These are phyloP conservation scores for Strigomonas galati DNA, from an alignment of 208 protist genomes.

Conservation along the genomic window DNA sequence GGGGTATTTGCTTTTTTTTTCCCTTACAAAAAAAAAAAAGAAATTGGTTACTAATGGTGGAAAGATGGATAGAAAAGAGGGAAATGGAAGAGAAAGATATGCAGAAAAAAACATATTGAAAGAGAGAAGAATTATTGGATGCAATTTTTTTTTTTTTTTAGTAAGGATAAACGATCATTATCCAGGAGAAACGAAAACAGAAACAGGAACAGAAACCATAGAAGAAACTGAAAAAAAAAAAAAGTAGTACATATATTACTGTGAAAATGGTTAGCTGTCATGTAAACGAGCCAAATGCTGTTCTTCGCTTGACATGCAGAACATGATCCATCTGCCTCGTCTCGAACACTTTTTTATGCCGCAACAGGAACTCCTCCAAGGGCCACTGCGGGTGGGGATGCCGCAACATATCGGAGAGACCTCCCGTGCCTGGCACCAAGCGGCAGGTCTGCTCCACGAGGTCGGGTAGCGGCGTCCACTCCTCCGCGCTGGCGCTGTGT, in stretches of 20 bases:
- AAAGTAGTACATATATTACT: too few relatives aligned
- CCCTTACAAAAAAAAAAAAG: slow-evolving; percentile 3
- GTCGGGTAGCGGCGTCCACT: slow-evolving; percentile 19
- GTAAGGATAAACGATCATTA: too few relatives aligned
- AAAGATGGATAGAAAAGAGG: background rate
- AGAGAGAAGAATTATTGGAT: background rate
- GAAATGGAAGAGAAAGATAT: slow-evolving; percentile 1
- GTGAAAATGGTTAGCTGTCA: background rate
- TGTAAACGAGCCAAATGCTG: background rate
- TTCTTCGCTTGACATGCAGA: background rate
- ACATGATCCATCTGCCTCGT: background rate
- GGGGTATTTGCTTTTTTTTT: background rate
- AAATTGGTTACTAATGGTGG: background rate
- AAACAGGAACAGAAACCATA: background rate
- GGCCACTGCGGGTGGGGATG: background rate
- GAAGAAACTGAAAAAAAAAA: slow-evolving; percentile 1
- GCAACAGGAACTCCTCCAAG: background rate
- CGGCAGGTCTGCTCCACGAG: slow-evolving; percentile 15
- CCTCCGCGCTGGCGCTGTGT: slow-evolving; percentile 17
- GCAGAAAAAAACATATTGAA: background rate
- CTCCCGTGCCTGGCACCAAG: background rate
- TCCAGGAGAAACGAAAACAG: too few relatives aligned
- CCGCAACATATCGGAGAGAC: background rate
- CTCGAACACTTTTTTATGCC: background rate
- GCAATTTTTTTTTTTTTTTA: too few relatives aligned